Evolutionary conservation across 2,329 filamentous ascomycete species (phyloP), one percentile per base, ranked within the genome.

Genomic region (Aureobasidium sp.): DNA sequence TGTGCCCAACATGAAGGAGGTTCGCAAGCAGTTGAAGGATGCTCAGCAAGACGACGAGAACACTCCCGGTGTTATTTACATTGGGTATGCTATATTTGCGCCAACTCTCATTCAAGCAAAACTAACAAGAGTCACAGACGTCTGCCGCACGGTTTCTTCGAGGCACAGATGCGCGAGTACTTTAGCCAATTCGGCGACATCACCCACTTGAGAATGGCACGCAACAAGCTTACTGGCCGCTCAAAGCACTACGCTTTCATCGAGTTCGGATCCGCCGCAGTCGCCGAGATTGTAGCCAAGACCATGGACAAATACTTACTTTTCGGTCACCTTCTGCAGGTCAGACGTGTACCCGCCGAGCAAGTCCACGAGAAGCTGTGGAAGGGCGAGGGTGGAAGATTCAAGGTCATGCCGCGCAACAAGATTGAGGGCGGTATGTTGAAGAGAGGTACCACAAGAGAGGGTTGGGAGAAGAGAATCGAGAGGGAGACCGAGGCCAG

Each of bases 271-370:
- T 84, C 83, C 7, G 78, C 81, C 37, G 87, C 91, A 62, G 89
- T 91, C n/a, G 93, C 94, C 42, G 88, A 90, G 69, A 91, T 97
- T 68, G 93, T 96, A 33, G 88, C 90, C 54, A 90, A 91, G 77
- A 96, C 94, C 24, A 99, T 99, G 94, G 85, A 97, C 80, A 95
- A 92, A 77, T 99, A 99, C 76, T 85, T 97, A 42, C 82, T 99
- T 71, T 97, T 96, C 74, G 90, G 91, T 6, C 93, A 97, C 73
- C 89, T 97, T 65, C 81, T 99, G 68, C 93, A 95, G 76, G 93
- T 92, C 76, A 89, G 90, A 72, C 79, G 86, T 27, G 83, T 97
- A 4, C 85, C 90, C 4, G 78, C 85, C 62, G 90, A 89, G 64
- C 86, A 92, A 71, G 79, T 96, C 47, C 90, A 95, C 72, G 82